Evolutionary conservation across 2,329 filamentous ascomycete genomes (phyloP).

Genomic region (Corniculantispora saksenae): DNA sequence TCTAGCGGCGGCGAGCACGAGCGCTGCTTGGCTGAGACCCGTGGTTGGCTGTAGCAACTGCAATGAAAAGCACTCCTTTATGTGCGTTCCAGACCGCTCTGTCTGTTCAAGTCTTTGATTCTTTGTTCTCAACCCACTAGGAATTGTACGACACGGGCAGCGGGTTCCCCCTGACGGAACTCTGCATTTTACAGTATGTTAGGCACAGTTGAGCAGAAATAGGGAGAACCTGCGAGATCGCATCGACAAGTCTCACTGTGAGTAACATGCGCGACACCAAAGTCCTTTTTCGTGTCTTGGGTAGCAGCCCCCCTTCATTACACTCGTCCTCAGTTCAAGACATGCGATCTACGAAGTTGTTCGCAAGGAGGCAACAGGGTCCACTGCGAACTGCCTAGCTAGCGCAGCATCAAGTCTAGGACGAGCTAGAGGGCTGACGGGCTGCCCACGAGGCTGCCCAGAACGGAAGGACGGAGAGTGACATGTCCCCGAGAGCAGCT

Average conservation of each 20-base stretch:
- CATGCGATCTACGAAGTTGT: not conserved
- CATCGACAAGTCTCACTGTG: slow-evolving; percentile 1
- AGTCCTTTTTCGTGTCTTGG: not conserved
- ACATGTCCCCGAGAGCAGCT: slow-evolving; percentile 4
- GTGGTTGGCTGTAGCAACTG: no score
- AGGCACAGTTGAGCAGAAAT: not conserved
- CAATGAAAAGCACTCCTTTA: no score
- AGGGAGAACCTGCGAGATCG: not conserved
- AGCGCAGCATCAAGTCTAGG: not conserved
- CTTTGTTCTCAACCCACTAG: no score
- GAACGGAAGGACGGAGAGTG: slow-evolving; percentile 10
- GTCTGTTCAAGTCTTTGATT: no score
- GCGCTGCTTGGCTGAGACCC: no score
- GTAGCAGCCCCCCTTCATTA: not conserved
- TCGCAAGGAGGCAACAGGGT: not conserved
- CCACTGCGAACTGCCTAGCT: not conserved
- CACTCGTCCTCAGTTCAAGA: not conserved
- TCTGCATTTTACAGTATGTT: not conserved
- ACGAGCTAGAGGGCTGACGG: not conserved
- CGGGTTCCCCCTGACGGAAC: not conserved
- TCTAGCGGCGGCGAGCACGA: no score
- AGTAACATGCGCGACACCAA: not conserved
- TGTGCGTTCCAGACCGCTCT: no score
- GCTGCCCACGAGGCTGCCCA: not conserved
- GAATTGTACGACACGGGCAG: not conserved